Base-by-base conservation (phyloP, 768 basidiomycete genomes). In the Boletus insuetus region DNA sequence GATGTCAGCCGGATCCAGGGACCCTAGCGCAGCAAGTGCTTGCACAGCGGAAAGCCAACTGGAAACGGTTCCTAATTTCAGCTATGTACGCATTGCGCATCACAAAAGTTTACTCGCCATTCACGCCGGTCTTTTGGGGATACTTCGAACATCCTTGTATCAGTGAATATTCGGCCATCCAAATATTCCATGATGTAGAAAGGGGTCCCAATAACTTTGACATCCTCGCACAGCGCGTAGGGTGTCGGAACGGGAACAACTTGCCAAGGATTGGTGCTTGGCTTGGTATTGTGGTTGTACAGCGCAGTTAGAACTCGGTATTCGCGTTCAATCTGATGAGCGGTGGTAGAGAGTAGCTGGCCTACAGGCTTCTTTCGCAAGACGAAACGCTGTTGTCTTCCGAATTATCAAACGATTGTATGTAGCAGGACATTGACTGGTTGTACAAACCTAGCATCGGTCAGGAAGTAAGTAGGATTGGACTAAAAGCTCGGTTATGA, bases 161-260 rank as follows among this genome's bases (percentile, higher is more conserved):
- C 89, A 13, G 91, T 90, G 74, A 97, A 99, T 62, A 98, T 95
- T 45, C 97, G 82, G 1, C 96, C 96, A 20, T 96, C 86, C 43
- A 98, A 66, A 68, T 91, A 98, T 68, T 98, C 89, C 96, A 99
- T 98, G 43, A 98, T 80, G 68, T 97, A 98, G 74, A 98, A 98
- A 3, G 88, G 83, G 22, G 94, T 93, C 4, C 95, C 96, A 19
- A 96, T 78, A 39, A 98, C 80, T 4, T 74, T 64, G 35, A 64
- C 75, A 65, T 98, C 91, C 63, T 89, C 84, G 67, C 96, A 98
- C 2, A 98, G 75, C 24, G 85, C 77, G 56, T 89, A 87, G 0
- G 94, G 91, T 61, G 85, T 82, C 1, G 96, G 96, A 1, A 97
- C 84, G 1, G 95, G 96, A 14, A 98, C 85, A 32, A 75, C 77